Evolutionary conservation across 495 filamentous ascomycete genomes (phyloP), one percentile per base, ranked within the genome.

Genomic region (Lepidopterella palustris): DNA sequence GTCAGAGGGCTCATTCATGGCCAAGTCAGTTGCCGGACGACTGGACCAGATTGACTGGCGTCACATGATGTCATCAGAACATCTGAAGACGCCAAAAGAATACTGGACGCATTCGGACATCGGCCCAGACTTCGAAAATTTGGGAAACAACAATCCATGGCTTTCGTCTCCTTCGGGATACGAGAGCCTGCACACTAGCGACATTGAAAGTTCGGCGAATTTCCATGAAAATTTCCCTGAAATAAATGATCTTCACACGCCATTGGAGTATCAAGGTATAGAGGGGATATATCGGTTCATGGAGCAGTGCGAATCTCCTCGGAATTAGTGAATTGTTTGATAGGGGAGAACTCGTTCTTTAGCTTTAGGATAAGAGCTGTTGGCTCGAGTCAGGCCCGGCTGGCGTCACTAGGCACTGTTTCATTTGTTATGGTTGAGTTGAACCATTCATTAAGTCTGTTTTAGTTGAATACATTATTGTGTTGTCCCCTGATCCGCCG

Each of bases 271-370:
- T 67, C 88, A 92, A 61, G 89, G 89, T 6, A 71, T 89, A 15
- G 87, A 95, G 64, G 92, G 92, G 0, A 90, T 97, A 20, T 89
- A 92, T 71, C 81, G 81, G 40, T 97, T 96, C 71, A 66, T 97
- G 49, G 88, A 88, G 69, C 87, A 95, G 63, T 93, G 91, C 68
- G 89, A 96, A 70, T 76, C 77, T 18, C 80, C 84, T 42, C 73
- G 71, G 52, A 77, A 74, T 51, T 59, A 59, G 39, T 18, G 42
- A 15, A n/a, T 3, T 21, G 32, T 13, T 15, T n/a, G 29, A 15
- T 42, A 42, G 13, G 10, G 35, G 35, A 42, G 35, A 18, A 11
- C 13, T 2, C 10, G 13, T 42, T 18, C 18, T 42, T 10, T 15
- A 18, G 35, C 35, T 42, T 15, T 42, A 42, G 18, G 35, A 15